Evolutionary conservation across 345 rosid genomes (phyloP), one percentile per base, ranked within the genome.

Genomic region (Adansonia digitata): DNA sequence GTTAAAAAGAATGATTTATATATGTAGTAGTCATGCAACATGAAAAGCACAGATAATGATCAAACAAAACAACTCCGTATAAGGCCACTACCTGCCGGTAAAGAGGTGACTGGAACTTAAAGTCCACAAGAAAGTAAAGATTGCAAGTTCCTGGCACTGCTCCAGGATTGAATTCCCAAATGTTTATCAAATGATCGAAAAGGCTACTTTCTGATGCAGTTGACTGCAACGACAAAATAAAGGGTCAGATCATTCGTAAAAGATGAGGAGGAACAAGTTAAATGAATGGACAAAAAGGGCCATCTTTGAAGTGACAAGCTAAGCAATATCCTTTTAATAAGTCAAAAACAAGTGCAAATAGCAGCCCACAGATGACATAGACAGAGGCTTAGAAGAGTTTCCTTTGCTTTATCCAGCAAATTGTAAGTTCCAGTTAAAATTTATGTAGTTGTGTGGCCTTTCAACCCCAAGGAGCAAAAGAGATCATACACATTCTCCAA

Each of bases 81-180:
- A 56, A 10, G 39, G 48, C 11, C 14, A 48, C 69, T 88, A 93
- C 99, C 98, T 93, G 96, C 65, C 96, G 88, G 85, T 93, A 95
- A 72, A 95, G 91, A 31, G 98, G 99, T 8, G 99, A 95, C 77
- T 85, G 93, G 78, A 95, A 91, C 85, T 95, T 90, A 80, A 95
- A 95, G 81, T 95, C 98, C 37, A 93, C 97, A 71, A 83, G 75
- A 78, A 95, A 89, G 77, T 88, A 74, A 73, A 93, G 88, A 77
- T 80, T 88, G 76, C 96, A 88, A 75, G 88, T 81, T 82, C 96
- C 98, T n/a, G 94, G 92, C 73, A 87, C 82, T 10, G 98, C 91
- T 63, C 98, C 98, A 7, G 96, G 96, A 76, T 72, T 91, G 82
- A 95, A 95, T 77, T 93, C 88, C 98, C 98, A 95, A 42, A 86